Evolutionary conservation across 1,284 basidiomycete species (phyloP).

Genomic region (Leccinum subrobustum): DNA sequence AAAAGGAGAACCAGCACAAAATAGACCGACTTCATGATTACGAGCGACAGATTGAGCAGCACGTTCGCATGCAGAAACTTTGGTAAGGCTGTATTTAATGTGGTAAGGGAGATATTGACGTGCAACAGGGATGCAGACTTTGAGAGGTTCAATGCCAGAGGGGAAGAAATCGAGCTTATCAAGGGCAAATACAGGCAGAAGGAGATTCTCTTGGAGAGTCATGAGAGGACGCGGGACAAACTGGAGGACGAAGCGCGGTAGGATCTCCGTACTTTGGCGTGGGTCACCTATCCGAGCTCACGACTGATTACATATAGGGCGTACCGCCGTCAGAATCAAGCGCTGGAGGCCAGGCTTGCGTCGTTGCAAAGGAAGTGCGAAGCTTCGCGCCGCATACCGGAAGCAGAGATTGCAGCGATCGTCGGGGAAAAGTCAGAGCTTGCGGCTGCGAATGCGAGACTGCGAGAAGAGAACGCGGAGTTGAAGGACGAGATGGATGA

Average conservation of each 20-base stretch:
- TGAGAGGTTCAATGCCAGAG: constrained; percentile 62
- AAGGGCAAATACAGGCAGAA: constrained; percentile 60
- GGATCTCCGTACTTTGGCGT: constrained; percentile 17
- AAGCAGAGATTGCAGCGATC: constrained; percentile 42
- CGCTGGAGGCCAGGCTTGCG: constrained; percentile 53
- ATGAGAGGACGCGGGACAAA: constrained; percentile 48
- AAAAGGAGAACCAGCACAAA: constrained; percentile 71
- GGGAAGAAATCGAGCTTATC: constrained; percentile 54
- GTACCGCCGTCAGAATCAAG: constrained; percentile 55
- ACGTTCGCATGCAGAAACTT: constrained; percentile 64
- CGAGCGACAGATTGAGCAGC: constrained; percentile 70
- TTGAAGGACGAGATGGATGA: constrained; percentile 69
- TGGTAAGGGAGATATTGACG: constrained; percentile 3
- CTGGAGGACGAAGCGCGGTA: constrained; percentile 59
- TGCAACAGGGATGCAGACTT: constrained; percentile 68
- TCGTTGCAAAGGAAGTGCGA: constrained; percentile 37
- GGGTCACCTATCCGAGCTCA: constrained; percentile 9
- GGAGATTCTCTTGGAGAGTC: constrained; percentile 57
- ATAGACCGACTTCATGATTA: constrained; percentile 71
- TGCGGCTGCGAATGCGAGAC: constrained; percentile 43
- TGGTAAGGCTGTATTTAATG: constrained; percentile 49
- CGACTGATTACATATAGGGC: constrained; percentile 35
- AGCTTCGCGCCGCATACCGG: constrained; percentile 35
- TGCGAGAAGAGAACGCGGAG: constrained; percentile 58
- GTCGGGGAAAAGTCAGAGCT: constrained; percentile 48